Evolutionary conservation across 305 asterid species (phyloP), one percentile per base, ranked within the genome.

Genomic region (Petunia hybrid): DNA sequence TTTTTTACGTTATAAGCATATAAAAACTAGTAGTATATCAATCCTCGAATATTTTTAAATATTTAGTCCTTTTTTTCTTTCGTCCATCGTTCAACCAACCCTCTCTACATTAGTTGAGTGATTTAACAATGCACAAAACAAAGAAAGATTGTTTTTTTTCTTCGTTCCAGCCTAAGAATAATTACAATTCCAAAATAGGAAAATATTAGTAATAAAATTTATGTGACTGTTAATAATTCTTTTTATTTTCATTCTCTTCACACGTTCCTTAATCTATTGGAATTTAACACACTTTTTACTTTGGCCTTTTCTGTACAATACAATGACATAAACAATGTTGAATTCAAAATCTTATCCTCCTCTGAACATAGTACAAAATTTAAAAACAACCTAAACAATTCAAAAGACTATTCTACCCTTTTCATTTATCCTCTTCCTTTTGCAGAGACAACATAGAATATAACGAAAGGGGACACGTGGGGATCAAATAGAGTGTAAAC

Each of bases 391-490:
- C 1, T 43, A 43, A 68, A 42, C n/a, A 68, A 16, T 5, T 0
- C 1, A 70, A 13, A 46, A 9, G 60, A 48, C 78, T 2, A 35
- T 71, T 48, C 0, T 35, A 38, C 62, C 78, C 78, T 73, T 36
- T 48, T 12, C 43, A 42, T 22, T 31, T 45, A 1, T 71, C 43
- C 5, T 6, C 62, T 48, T 73, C 1, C 42, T 35, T n/a, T 31
- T 31, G 31, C 1, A 51, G 31, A 12, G 63, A 73, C 31, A 12
- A 51, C 78, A 73, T 73, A 51, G 78, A 73, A 35, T 35, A 6
- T 35, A 6, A 73, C 78, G 78, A 35, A 22, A 48, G 78, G 62
- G 45, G 43, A 35, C 78, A 51, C 78, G 78, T 73, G 78, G 13
- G 7, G 43, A 1, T 36, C 62, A 51, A 48, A 48, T 6, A 71